Percentiles rank a stretch among this genome's conserved stretches.
Conservation (phyloP, 352 stramenopile genomes). For the Phytophthora kernoviae region DNA sequence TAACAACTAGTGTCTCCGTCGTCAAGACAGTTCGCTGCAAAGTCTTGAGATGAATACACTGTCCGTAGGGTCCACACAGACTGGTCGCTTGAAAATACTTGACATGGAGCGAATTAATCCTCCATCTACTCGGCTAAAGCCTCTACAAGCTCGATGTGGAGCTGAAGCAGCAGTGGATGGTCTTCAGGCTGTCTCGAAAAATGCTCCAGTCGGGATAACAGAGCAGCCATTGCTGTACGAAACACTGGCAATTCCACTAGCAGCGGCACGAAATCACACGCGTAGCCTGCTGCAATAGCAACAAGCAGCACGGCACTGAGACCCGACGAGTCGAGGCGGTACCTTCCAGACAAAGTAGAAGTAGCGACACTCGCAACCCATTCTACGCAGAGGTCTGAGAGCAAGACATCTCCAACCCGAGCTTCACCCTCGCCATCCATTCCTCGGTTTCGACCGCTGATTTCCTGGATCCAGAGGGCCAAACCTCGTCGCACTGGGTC, state of each 20-base stretch:
- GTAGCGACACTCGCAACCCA: conserved; percentile 6
- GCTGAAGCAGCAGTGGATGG: conserved; percentile 13
- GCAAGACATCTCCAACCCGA: conserved; percentile 4
- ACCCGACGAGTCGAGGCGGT: not conserved
- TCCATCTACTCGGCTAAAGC: conserved; percentile 1
- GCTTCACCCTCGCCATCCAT: not conserved
- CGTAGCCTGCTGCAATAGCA: conserved; percentile 16
- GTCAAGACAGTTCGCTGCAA: too few relatives aligned
- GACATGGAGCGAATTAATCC: not conserved
- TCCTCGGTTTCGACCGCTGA: not conserved
- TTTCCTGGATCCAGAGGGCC: conserved; percentile 13
- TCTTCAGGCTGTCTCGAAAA: conserved; percentile 2
- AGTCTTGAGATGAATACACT: too few relatives aligned
- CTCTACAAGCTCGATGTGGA: conserved; percentile 17
- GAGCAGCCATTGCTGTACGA: conserved; percentile 1
- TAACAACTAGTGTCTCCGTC: too few relatives aligned
- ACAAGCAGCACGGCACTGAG: conserved; percentile 11
- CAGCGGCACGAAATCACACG: conserved; percentile 22
- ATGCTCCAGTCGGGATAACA: conserved; percentile 19
- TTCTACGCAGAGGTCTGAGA: conserved; percentile 24
- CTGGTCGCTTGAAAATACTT: too few relatives aligned
- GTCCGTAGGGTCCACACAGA: too few relatives aligned
- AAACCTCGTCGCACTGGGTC: conserved; percentile 22
- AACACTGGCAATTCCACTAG: conserved; percentile 20
- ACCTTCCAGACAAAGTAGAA: not conserved